These are phyloP conservation scores for Verticillium isaacii DNA, from an alignment of 2,329 filamentous ascomycete species.

Conservation along the genomic window DNA sequence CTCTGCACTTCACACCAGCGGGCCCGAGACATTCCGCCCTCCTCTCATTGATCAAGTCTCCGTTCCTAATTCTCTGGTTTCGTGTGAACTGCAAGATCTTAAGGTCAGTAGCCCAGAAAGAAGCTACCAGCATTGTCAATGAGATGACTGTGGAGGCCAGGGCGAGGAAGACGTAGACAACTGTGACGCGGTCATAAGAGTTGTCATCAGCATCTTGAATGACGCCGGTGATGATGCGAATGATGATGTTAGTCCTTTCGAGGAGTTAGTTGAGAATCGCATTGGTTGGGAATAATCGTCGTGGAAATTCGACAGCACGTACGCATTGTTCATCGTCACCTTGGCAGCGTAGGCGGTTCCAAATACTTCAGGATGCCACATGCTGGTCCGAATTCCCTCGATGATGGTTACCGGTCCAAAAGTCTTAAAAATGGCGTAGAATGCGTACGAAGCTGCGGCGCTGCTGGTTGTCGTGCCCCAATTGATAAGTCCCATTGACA, in stretches of 20 bases:
- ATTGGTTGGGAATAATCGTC: no score
- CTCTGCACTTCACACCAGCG: constrained; percentile 29
- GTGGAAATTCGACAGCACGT: neutral
- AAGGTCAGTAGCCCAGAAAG: constrained; percentile 31
- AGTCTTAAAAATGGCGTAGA: constrained; percentile 43
- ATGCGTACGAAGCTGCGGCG: constrained; percentile 47
- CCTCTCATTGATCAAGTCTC: constrained; percentile 34
- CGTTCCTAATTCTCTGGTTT: constrained; percentile 33
- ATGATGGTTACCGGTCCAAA: constrained; percentile 47
- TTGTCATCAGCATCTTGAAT: constrained; percentile 47
- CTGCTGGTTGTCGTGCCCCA: constrained; percentile 38
- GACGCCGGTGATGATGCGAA: constrained; percentile 43
- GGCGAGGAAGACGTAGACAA: constrained; percentile 43
- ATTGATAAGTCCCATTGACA: constrained; percentile 50
- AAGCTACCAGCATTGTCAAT: constrained; percentile 25
- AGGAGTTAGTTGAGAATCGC: neutral
- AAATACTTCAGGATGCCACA: constrained; percentile 48
- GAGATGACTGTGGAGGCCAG: constrained; percentile 35
- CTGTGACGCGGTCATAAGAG: constrained; percentile 41
- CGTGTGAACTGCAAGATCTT: constrained; percentile 44
- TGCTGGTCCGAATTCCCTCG: constrained; percentile 44
- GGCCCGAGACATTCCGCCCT: constrained; percentile 27
- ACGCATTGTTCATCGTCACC: constrained; percentile 45
- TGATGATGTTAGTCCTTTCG: constrained; percentile 44
- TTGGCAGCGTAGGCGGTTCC: constrained; percentile 48